Evolutionary conservation across 352 stramenopile species (phyloP).

Genomic region (Globisporangium uncinulatum): DNA sequence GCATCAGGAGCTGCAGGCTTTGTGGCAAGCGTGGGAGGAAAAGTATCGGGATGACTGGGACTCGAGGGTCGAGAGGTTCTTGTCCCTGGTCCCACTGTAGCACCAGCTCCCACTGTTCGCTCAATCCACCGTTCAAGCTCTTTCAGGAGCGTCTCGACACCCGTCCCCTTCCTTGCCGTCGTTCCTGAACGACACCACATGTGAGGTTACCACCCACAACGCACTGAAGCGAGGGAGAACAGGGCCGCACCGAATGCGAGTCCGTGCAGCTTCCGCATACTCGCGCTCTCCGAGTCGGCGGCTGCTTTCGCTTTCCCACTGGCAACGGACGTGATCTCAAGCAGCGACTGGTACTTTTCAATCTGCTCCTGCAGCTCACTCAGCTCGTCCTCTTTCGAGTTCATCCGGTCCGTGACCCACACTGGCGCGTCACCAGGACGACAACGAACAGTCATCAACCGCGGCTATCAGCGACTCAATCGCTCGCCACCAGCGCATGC

Average conservation of each 20-base stretch:
- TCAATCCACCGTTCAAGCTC: constrained; percentile 22
- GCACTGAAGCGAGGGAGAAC: not conserved
- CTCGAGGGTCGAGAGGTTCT: not conserved
- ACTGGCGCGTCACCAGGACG: constrained; percentile 26
- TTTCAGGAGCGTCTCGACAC: constrained; percentile 16
- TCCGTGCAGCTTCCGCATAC: constrained; percentile 8
- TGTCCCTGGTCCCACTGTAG: not conserved
- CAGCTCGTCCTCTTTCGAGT: constrained; percentile 84
- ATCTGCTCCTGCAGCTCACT: constrained; percentile 82
- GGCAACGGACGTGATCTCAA: constrained; percentile 43
- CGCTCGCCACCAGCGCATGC: too few species aligned
- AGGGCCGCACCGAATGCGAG: constrained; percentile 7
- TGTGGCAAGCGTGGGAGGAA: not conserved
- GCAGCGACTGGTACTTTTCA: constrained; percentile 73
- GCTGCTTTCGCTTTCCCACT: constrained; percentile 15
- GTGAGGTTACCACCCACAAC: not conserved
- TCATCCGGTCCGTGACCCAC: constrained; percentile 86
- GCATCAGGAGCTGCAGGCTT: not conserved
- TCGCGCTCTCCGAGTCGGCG: not conserved
- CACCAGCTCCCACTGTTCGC: not conserved
- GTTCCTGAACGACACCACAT: not conserved
- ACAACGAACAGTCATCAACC: not conserved
- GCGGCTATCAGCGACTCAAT: not conserved
- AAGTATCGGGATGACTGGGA: not conserved
- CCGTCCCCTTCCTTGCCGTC: constrained; percentile 6